phyloP scores from a whole-genome alignment of 768 basidiomycete species.

The Termitomyces eurrhizus region DNA sequence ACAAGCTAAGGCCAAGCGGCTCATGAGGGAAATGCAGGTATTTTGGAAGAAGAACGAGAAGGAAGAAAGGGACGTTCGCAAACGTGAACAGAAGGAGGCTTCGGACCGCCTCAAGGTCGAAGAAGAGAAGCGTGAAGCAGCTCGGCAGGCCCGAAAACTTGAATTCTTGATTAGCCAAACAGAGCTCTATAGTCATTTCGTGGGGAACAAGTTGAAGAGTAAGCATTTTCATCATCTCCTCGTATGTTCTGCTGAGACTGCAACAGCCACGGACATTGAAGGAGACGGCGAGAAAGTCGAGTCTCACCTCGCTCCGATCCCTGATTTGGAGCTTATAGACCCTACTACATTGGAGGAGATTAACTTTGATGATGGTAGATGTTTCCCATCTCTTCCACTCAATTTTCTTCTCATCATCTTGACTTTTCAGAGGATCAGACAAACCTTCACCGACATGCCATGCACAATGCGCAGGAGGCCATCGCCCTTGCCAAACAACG shows the following conservation, averaged over 20 bases:
- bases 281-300: conserved; percentile 45
- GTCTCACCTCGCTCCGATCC: conserved; percentile 40
- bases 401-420: neutral
- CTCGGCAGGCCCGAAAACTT: conserved; percentile 90
- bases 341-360: conserved; percentile 59
- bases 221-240: conserved; percentile 14
- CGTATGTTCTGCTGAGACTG: conserved; percentile 14
- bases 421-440: conserved; percentile 69
- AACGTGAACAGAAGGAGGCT: conserved; percentile 93
- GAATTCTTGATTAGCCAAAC: conserved; percentile 99
- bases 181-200: conserved; percentile 98
- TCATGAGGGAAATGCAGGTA: conserved; percentile 94
- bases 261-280: conserved; percentile 71
- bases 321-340: conserved; percentile 54
- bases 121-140: conserved; percentile 91
- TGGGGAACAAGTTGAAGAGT: conserved; percentile 95
- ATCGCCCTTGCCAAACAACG: conserved; percentile 72
- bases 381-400: neutral
- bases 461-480: conserved; percentile 87
- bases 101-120: conserved; percentile 82
- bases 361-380: conserved; percentile 85
- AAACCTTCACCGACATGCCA: conserved; percentile 82
- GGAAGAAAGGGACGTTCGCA: conserved; percentile 89
- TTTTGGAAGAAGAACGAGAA: conserved; percentile 99
- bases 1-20: conserved; percentile 79